A percentile compares a stretch with the other conserved stretches of the same genome.
phyloP scores from a whole-genome alignment of 2,329 filamentous ascomycete genomes.

The Plenodomus lindquistii region DNA sequence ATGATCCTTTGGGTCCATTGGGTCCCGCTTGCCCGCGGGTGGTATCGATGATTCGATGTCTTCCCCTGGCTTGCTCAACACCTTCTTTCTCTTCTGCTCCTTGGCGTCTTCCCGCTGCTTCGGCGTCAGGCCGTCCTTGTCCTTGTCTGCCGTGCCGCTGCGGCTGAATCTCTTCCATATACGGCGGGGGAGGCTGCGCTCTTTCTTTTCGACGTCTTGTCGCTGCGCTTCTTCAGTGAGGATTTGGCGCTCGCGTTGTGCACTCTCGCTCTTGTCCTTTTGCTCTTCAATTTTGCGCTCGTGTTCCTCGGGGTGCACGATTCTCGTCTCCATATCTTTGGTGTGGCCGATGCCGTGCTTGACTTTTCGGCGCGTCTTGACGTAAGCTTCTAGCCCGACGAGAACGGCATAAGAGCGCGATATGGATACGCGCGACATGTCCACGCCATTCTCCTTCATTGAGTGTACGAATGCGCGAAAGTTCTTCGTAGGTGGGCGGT shows the following conservation, averaged over 20 bases:
- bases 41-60: constrained; percentile 44
- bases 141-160: constrained; percentile 5
- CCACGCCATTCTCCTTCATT: constrained; percentile 72
- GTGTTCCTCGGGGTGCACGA: constrained; percentile 64
- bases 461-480: constrained; percentile 80
- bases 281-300: constrained; percentile 50
- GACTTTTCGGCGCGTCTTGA: constrained; percentile 68
- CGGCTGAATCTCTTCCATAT: constrained; percentile 35
- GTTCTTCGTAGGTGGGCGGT: constrained; percentile 79
- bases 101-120: constrained; percentile 25
- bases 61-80: constrained; percentile 36
- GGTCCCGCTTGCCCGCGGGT: constrained; percentile 36
- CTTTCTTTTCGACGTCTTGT: constrained; percentile 50
- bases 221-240: constrained; percentile 47
- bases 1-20: constrained; percentile 7
- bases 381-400: constrained; percentile 79
- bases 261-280: constrained; percentile 62
- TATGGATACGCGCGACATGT: constrained; percentile 78
- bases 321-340: constrained; percentile 60
- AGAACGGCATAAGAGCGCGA: constrained; percentile 82
- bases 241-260: constrained; percentile 63
- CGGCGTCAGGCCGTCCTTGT: constrained; percentile 17
- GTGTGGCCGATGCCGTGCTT: constrained; percentile 59
- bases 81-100: constrained; percentile 30
- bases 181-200: constrained; percentile 36